Percentiles rank a stretch among this genome's conserved stretches.
These are phyloP conservation scores for Cryphonectria japonica DNA, from an alignment of 2,329 filamentous ascomycete species.

Conservation along the genomic window DNA sequence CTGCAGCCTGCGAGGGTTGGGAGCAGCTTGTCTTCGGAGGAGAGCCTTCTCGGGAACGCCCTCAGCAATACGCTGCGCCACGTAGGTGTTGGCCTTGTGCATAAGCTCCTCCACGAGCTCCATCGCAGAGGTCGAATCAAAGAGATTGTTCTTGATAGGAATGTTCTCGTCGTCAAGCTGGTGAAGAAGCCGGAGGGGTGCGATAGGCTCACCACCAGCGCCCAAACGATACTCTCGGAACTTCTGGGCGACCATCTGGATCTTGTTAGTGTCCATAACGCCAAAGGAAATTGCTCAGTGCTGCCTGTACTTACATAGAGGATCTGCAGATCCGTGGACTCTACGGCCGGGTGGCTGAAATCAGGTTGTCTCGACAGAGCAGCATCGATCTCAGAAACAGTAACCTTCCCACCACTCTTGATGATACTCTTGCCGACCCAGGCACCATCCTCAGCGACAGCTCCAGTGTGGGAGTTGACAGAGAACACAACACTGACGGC, in stretches of 20 bases:
- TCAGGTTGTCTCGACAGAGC: conserved; percentile 69
- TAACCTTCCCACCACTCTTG: conserved; percentile 85
- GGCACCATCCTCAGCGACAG: conserved; percentile 79
- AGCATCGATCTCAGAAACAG: conserved; percentile 83
- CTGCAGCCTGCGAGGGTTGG: conserved; percentile 85
- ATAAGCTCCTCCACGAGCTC: conserved; percentile 95
- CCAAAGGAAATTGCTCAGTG: not conserved
- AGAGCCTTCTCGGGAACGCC: conserved; percentile 90
- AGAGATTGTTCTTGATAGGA: conserved; percentile 94
- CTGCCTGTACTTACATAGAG: conserved; percentile 62
- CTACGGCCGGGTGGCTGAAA: conserved; percentile 66
- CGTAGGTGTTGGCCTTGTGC: conserved; percentile 88
- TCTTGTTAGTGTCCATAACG: conserved; percentile 31
- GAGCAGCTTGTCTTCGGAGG: conserved; percentile 81
- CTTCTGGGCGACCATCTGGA: conserved; percentile 76
- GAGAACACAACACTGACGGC: conserved; percentile 93
- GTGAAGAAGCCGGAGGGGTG: conserved; percentile 85
- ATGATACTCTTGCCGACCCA: conserved; percentile 95
- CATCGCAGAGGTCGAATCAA: conserved; percentile 84
- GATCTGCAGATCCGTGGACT: conserved; percentile 77
- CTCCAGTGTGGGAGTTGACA: conserved; percentile 79
- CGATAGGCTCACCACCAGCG: conserved; percentile 76
- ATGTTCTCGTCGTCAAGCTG: conserved; percentile 98
- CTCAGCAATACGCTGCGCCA: conserved; percentile 80
- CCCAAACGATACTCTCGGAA: conserved; percentile 88